phyloP scores from a whole-genome alignment of 1,139 yeast genomes.

The Saccharomycopsis crataegensis region DNA sequence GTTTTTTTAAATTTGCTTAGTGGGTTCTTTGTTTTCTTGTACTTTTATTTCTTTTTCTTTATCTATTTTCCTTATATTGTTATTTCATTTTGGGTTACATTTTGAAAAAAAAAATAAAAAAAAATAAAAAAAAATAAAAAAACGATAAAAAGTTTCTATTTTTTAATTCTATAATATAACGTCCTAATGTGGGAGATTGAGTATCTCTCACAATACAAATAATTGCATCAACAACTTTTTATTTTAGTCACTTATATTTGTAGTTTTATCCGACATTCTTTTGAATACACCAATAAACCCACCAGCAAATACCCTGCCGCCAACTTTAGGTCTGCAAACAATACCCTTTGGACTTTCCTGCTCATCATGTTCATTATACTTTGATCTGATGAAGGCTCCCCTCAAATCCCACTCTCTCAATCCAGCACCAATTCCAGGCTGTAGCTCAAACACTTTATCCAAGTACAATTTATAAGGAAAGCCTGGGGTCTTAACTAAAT shows the following conservation, averaged over 20 bases:
- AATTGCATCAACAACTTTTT: neutral
- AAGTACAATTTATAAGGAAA: slow-evolving; percentile 27
- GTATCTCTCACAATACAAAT: neutral
- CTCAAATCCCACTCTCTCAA: slow-evolving; percentile 32
- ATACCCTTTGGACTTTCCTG: slow-evolving; percentile 17
- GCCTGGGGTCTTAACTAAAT: slow-evolving; percentile 23
- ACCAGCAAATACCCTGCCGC: slow-evolving; percentile 37
- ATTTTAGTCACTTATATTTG: neutral
- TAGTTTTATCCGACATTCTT: slow-evolving; percentile 2
- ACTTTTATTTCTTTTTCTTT: neutral
- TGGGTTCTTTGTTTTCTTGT: neutral
- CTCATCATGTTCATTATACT: neutral
- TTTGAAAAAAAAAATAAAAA: neutral
- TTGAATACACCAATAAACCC: slow-evolving; percentile 34
- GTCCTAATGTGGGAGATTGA: neutral
- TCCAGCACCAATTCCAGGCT: slow-evolving; percentile 41
- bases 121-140: neutral
- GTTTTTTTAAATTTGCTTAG: neutral
- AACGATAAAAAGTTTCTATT: no score
- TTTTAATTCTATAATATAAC: no score
- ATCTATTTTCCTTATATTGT: neutral
- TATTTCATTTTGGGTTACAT: neutral
- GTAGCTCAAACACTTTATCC: slow-evolving; percentile 33
- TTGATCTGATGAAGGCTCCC: slow-evolving; percentile 22
- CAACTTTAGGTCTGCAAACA: slow-evolving; percentile 43